Base-by-base conservation (phyloP, 768 basidiomycete genomes). In the Ramaria sp. region DNA sequence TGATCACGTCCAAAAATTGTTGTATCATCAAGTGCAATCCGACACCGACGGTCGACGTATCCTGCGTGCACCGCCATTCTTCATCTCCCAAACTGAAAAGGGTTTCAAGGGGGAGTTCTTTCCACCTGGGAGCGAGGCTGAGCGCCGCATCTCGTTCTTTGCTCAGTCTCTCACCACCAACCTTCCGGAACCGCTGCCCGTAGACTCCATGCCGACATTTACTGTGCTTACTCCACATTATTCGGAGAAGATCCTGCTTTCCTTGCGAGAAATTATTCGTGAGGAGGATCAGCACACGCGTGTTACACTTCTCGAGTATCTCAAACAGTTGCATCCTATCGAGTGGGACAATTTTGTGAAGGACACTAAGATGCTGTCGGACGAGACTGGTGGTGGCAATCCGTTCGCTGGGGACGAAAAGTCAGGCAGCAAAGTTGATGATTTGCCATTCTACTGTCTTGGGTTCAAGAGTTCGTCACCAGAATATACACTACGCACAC, bases 291-390 rank as follows among this genome's bases (percentile, higher is more conserved):
- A 95, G 69, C 87, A 93, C 68, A 90, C 92, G 27, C 88, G 95
- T 36, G 96, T 99, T 56, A 98, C 96, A 24, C 82, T 98, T 27
- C 75, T 99, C 39, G 96, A 97, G 69, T 99, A 98, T 71, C 77
- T 99, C 62, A 99, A 99, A 70, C 96, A 98, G 66, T 80, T 99
- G 37, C 96, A 99, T 65, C 88, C 93, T 3, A 75, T 98, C 62
- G 96, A 99, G 67, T 99, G 96, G 96, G 91, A 95, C 70, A 98
- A 99, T 69, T 98, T 99, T 59, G 96, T 99, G 62, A 93, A 92
- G 74, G 96, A 99, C 66, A 99, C 96, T 64, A 98, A 93, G 76
- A 99, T 99, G 61, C 78, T 99, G 36, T 94, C 96, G 0, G 93
- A 97, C 66, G 96, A 99, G 65, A 92, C 83, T 68, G 85, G 82